Evolutionary conservation across 345 rosid genomes (phyloP).

Genomic region (Salix arbutifolia): DNA sequence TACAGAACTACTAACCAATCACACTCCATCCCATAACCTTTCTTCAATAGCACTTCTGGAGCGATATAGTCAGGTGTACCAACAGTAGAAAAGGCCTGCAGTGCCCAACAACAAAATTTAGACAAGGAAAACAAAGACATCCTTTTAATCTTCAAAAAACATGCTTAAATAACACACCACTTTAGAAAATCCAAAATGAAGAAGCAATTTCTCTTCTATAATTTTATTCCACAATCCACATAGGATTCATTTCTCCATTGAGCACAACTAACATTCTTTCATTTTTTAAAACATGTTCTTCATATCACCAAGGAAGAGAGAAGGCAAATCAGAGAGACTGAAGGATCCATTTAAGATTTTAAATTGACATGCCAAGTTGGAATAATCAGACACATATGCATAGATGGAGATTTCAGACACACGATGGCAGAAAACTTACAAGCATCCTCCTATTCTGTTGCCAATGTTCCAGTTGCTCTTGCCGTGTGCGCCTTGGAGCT

Average conservation of each 20-base stretch:
- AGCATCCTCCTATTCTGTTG: constrained; percentile 91
- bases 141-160: background rate
- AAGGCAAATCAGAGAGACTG: background rate
- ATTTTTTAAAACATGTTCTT: background rate
- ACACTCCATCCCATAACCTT: constrained; percentile 98
- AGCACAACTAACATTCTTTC: background rate
- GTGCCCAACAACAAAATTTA: background rate
- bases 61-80: constrained; percentile 98
- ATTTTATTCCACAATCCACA: background rate
- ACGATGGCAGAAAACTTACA: constrained; percentile 43
- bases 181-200: background rate
- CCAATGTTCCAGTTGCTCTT: constrained; percentile 88
- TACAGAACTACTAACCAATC: constrained; percentile 63
- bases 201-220: background rate
- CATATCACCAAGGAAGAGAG: constrained; percentile 11
- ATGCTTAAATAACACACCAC: background rate
- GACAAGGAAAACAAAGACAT: background rate
- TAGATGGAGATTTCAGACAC: background rate
- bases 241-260: background rate
- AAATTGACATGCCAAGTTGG: background rate
- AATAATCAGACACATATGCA: background rate
- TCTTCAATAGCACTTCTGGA: constrained; percentile 90
- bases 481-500: constrained; percentile 70
- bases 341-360: background rate
- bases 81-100: constrained; percentile 97